Percentiles rank a stretch among this genome's conserved stretches.
Evolutionary conservation across 1,284 basidiomycete genomes (phyloP).

Genomic region (Salmacisia buchloeana): DNA sequence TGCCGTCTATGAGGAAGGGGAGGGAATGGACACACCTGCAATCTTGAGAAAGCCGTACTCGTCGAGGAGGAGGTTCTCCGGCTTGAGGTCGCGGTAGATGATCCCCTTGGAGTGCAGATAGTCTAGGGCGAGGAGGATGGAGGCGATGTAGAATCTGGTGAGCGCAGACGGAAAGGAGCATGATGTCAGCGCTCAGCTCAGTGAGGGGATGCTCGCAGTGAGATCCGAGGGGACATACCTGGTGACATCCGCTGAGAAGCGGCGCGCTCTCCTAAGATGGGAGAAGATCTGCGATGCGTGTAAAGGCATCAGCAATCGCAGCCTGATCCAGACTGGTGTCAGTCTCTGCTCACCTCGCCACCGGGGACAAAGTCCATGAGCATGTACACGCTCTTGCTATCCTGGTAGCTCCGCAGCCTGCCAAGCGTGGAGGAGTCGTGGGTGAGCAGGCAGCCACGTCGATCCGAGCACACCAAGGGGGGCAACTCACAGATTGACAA

Average conservation of each 20-base stretch:
- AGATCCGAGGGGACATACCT: no score
- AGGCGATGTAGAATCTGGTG: constrained; percentile 55
- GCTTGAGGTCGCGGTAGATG: constrained; percentile 57
- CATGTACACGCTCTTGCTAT: constrained; percentile 58
- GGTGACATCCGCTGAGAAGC: constrained; percentile 56
- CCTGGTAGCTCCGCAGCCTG: constrained; percentile 38
- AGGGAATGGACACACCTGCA: background rate
- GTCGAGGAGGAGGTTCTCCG: constrained; percentile 56
- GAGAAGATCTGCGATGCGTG: constrained; percentile 51
- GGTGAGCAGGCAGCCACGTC: background rate
- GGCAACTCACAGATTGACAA: constrained; percentile 29
- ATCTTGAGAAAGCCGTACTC: constrained; percentile 51
- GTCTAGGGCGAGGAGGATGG: constrained; percentile 56
- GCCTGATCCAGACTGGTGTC: background rate
- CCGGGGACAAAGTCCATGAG: constrained; percentile 57
- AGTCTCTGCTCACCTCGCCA: constrained; percentile 48
- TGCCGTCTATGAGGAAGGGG: background rate
- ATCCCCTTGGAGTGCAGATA: constrained; percentile 41
- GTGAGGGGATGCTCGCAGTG: no score
- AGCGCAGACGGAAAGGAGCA: background rate
- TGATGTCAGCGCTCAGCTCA: no score
- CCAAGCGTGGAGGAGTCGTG: background rate
- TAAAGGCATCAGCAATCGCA: background rate
- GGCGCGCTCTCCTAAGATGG: constrained; percentile 51
- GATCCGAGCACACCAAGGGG: background rate